Evolutionary conservation across 2,329 filamentous ascomycete species (phyloP), one percentile per base, ranked within the genome.

Genomic region (Rhynchosporium graminicola): DNA sequence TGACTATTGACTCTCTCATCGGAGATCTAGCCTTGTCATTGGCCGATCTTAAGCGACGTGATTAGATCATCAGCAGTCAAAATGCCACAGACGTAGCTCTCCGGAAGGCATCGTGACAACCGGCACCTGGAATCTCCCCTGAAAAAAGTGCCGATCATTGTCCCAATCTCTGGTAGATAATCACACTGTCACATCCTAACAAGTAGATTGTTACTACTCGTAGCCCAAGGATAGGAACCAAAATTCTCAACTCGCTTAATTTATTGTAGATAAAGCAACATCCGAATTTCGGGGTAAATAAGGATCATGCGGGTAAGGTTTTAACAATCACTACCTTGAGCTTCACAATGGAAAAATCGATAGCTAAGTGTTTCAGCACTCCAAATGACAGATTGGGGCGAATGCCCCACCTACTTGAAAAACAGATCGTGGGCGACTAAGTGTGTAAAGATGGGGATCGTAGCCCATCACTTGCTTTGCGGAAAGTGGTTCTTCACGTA

Each of bases 261-360:
- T 56, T 33, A 31, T 28, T 26, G 15, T 56, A 43, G 43, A 56
- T 43, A 29, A 56, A 33, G 52, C 45, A 43, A 29, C 52, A 56
- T 56, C 52, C 38, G 31, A n/a, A 31, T 10, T 26, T 57, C 48
- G 55, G 55, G 55, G 13, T 38, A 36, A 57, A 57, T 57, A 26
- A 36, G 13, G 42, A 10, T 36, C 10, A 38, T 57, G 55, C 42
- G 42, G 55, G 55, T 42, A 46, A 48, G 28, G 13, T n/a, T 45
- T 26, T 36, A 36, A 36, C 9, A 57, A 15, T 47, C 13, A 15
- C 31, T 26, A n/a, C 13, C 28, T 57, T 38, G 47, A n/a, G 29
- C n/a, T 47, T 28, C 29, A 9, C 12, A 36, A 47, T 57, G 28
- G 55, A 43, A 57, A 48, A 57, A 48, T 47, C 55, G 28, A 57